Percentiles rank a stretch among this genome's conserved stretches.
These are phyloP conservation scores for Tylopilus sp. DNA, from an alignment of 1,284 basidiomycete genomes.

Conservation along the genomic window DNA sequence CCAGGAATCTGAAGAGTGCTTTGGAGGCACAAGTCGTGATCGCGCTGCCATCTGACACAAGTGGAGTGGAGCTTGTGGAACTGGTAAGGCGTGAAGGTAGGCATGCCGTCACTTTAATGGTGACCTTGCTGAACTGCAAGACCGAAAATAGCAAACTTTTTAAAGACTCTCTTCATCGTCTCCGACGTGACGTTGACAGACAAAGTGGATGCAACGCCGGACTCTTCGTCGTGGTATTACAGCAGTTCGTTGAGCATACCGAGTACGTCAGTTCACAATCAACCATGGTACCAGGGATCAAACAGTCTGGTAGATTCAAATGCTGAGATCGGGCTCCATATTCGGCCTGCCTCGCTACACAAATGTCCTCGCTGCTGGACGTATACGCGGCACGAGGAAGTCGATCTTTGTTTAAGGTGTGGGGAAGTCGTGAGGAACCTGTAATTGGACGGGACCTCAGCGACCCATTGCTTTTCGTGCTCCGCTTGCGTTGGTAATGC, in stretches of 20 bases:
- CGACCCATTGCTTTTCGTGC: too few species aligned
- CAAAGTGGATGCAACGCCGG: constrained; percentile 38
- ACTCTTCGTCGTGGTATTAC: constrained; percentile 48
- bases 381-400: constrained; percentile 27
- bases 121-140: constrained; percentile 1
- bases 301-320: constrained; percentile 14
- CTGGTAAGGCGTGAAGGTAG: constrained; percentile 52
- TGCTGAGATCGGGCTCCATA: constrained; percentile 15
- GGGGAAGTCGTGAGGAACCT: constrained; percentile 18
- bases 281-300: not conserved
- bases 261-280: constrained; percentile 35
- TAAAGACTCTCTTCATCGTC: constrained; percentile 76
- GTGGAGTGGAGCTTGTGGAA: constrained; percentile 25
- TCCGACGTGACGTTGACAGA: constrained; percentile 57
- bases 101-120: constrained; percentile 1
- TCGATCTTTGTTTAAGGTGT: constrained; percentile 28
- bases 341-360: constrained; percentile 22
- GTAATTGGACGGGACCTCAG: constrained; percentile 8
- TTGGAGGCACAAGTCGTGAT: constrained; percentile 68
- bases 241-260: constrained; percentile 39
- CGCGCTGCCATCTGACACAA: constrained; percentile 36
- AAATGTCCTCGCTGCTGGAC: constrained; percentile 36
- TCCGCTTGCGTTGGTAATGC: too few species aligned
- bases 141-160: constrained; percentile 45
- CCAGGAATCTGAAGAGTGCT: constrained; percentile 67